Percentiles rank a stretch among this genome's conserved stretches.
Evolutionary conservation across 2,329 filamentous ascomycete species (phyloP).

Genomic region (Arthrobotrys conoides): DNA sequence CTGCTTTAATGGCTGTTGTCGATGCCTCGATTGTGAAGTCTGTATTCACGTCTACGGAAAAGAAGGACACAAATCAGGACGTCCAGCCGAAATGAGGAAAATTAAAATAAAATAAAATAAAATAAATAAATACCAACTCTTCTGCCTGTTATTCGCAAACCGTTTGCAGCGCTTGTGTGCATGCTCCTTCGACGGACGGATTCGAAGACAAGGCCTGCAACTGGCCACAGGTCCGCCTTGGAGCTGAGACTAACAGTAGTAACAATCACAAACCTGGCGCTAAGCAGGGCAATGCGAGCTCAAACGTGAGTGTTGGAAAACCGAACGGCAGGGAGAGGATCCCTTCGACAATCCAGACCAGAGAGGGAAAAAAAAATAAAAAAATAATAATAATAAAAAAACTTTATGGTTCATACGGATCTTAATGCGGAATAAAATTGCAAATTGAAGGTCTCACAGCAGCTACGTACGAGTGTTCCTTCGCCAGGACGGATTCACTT

Average conservation of each 20-base stretch:
- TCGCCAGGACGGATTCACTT: conserved; percentile 26
- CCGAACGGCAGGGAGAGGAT: neutral
- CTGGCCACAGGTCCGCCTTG: conserved; percentile 29
- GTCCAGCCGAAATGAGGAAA: neutral
- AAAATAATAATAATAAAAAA: neutral
- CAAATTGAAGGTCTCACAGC: conserved; percentile 19
- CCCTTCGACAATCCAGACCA: conserved; percentile 4
- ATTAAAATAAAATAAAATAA: no score
- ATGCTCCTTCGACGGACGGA: conserved; percentile 44
- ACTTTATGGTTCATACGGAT: neutral
- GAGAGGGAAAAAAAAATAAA: neutral
- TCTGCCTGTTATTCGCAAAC: neutral
- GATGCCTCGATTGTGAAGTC: neutral
- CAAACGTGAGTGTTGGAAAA: conserved; percentile 9
- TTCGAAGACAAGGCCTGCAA: conserved; percentile 18
- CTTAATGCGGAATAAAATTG: conserved; percentile 11
- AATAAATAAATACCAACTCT: neutral
- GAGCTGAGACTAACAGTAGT: conserved; percentile 34
- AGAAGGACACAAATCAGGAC: neutral
- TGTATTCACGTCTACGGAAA: neutral
- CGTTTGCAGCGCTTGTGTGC: conserved; percentile 50
- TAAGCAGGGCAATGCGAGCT: conserved; percentile 23
- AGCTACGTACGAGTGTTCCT: neutral
- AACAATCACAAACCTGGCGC: conserved; percentile 54
- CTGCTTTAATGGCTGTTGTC: neutral